Evolutionary conservation across 176 grass and related monocot species (phyloP).

Genomic region (Ampelocalamus luodianensis): DNA sequence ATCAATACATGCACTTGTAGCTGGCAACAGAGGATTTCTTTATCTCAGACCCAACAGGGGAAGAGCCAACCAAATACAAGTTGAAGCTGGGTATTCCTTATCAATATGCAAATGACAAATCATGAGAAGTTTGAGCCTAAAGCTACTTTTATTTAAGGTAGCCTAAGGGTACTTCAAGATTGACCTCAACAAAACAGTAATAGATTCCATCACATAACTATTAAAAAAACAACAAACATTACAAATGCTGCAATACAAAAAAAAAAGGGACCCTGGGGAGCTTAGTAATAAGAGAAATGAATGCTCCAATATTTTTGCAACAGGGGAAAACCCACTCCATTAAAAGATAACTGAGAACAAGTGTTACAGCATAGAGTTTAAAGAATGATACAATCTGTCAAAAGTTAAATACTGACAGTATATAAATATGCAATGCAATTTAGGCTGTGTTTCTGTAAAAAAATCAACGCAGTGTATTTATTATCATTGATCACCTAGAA

Average conservation of each 20-base stretch:
- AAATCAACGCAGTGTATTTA: neutral
- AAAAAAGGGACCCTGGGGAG: neutral
- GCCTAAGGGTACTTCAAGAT: neutral
- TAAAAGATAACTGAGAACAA: neutral
- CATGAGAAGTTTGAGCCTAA: neutral
- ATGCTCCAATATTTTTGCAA: neutral
- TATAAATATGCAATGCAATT: neutral
- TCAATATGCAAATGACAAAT: neutral
- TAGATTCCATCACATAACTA: neutral
- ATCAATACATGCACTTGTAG: neutral
- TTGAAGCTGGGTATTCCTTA: neutral
- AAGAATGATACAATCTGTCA: neutral
- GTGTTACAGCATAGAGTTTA: neutral
- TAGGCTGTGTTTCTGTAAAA: neutral
- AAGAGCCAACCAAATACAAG: constrained; percentile 7
- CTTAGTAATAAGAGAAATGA: neutral
- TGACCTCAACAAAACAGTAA: constrained; percentile 6
- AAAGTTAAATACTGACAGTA: neutral
- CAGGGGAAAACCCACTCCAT: neutral
- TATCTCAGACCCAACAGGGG: neutral
- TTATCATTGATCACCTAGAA: no score
- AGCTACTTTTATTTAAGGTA: constrained; percentile 11
- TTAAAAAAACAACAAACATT: neutral
- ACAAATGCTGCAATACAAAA: neutral
- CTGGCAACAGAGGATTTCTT: neutral